A percentile compares a stretch with the other conserved stretches of the same genome.
Conservation (phyloP, 768 basidiomycete genomes). For the Amanita muscaria region DNA sequence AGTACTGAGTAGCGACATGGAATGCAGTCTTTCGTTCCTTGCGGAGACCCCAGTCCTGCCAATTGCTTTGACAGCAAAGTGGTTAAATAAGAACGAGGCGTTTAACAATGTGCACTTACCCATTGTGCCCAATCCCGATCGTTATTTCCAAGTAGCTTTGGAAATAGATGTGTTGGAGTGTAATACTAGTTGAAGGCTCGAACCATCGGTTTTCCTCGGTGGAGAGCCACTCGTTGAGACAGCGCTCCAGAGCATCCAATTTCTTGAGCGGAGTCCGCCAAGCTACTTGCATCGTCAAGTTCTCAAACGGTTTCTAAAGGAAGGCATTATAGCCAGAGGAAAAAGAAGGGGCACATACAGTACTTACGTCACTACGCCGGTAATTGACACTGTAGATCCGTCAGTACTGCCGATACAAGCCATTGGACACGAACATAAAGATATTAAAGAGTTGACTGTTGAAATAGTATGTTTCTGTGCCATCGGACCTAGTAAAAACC, state of each 20-base stretch:
- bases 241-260: slow-evolving; percentile 58
- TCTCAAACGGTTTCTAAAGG: slow-evolving; percentile 59
- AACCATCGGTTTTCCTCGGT: slow-evolving; percentile 80
- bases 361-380: slow-evolving; percentile 56
- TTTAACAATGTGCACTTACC: slow-evolving; percentile 20
- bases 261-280: slow-evolving; percentile 71
- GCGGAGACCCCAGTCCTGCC: slow-evolving; percentile 51
- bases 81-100: not conserved
- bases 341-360: not conserved
- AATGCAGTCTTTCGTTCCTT: slow-evolving; percentile 64
- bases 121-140: slow-evolving; percentile 53
- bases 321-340: slow-evolving; percentile 9
- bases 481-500: slow-evolving; percentile 61
- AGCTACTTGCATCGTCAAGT: slow-evolving; percentile 57
- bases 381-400: slow-evolving; percentile 49
- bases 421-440: slow-evolving; percentile 42
- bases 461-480: slow-evolving; percentile 75
- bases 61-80: slow-evolving; percentile 16
- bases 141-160: slow-evolving; percentile 63
- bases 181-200: slow-evolving; percentile 55
- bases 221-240: slow-evolving; percentile 65
- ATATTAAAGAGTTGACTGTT: slow-evolving; percentile 69
- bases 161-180: slow-evolving; percentile 52
- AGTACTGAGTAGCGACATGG: slow-evolving; percentile 69
- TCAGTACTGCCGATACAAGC: not conserved